A percentile compares a stretch with the other conserved stretches of the same genome.
Conservation (phyloP, 2,329 filamentous ascomycete genomes). For the Beauveria asiatica region DNA sequence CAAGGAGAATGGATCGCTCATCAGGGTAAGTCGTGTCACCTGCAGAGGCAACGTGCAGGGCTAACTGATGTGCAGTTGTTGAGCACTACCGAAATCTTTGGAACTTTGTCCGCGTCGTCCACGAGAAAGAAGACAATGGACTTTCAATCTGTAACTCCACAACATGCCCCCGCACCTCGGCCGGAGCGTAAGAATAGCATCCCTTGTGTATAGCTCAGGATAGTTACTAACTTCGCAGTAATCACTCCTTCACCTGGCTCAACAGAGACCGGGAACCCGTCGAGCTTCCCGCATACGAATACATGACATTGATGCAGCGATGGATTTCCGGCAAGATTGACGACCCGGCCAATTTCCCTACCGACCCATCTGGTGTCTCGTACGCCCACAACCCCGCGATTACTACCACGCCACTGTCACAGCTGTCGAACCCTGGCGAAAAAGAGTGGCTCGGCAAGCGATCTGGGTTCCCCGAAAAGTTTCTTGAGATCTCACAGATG, state of each 20-base stretch:
- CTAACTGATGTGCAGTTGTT: constrained; percentile 51
- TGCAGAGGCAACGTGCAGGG: constrained; percentile 10
- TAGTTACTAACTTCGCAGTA: constrained; percentile 34
- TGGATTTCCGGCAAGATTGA: constrained; percentile 97
- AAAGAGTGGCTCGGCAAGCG: constrained; percentile 80
- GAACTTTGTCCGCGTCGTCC: constrained; percentile 81
- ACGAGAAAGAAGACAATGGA: constrained; percentile 74
- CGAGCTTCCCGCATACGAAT: constrained; percentile 85
- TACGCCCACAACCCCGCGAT: constrained; percentile 55
- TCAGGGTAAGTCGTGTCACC: constrained; percentile 59
- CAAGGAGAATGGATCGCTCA: constrained; percentile 94
- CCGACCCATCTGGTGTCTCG: constrained; percentile 64
- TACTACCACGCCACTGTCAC: constrained; percentile 50
- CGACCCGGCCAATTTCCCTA: constrained; percentile 83
- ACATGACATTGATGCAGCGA: constrained; percentile 91
- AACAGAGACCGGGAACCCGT: constrained; percentile 81
- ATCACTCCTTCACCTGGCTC: constrained; percentile 94
- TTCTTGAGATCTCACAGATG: constrained; percentile 81
- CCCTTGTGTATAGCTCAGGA: not conserved
- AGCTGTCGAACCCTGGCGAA: constrained; percentile 53
- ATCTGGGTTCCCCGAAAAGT: constrained; percentile 85
- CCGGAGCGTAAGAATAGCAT: constrained; percentile 66
- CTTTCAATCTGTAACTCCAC: constrained; percentile 73
- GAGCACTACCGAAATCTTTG: constrained; percentile 86
- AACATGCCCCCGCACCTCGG: constrained; percentile 86